These are phyloP conservation scores for Aspergillus piperis DNA, from an alignment of 2,329 filamentous ascomycete species.

Conservation along the genomic window DNA sequence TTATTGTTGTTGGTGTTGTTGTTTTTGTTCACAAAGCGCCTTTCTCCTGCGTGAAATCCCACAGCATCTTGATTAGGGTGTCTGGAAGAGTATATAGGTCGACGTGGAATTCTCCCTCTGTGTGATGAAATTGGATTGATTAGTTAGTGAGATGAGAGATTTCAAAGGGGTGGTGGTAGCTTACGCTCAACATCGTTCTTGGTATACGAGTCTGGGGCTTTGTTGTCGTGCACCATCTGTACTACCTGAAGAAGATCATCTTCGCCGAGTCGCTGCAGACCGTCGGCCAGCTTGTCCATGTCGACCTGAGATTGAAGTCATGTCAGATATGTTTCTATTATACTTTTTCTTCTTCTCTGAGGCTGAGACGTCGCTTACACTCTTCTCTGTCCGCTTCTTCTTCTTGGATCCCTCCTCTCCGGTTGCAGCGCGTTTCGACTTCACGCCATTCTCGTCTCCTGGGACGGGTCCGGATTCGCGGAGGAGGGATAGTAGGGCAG, in stretches of 20 bases:
- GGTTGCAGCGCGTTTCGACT: slow-evolving; percentile 61
- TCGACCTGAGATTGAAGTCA: slow-evolving; percentile 57
- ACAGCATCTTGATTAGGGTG: slow-evolving; percentile 83
- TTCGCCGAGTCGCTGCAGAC: slow-evolving; percentile 82
- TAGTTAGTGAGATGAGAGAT: slow-evolving; percentile 4
- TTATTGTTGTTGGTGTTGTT: not conserved
- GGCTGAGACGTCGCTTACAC: slow-evolving; percentile 39
- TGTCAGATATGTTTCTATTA: not conserved
- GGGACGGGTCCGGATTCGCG: slow-evolving; percentile 85
- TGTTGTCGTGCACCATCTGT: slow-evolving; percentile 97
- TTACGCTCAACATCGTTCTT: slow-evolving; percentile 95
- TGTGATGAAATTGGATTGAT: slow-evolving; percentile 36
- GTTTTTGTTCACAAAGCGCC: slow-evolving; percentile 35
- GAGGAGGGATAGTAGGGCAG: slow-evolving; percentile 75
- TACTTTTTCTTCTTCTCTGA: not conserved
- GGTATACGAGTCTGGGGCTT: slow-evolving; percentile 89
- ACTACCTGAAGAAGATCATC: slow-evolving; percentile 94
- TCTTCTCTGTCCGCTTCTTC: slow-evolving; percentile 68
- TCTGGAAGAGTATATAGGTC: slow-evolving; percentile 98
- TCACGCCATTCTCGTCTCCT: slow-evolving; percentile 65
- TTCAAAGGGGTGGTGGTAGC: slow-evolving; percentile 39
- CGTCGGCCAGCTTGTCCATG: slow-evolving; percentile 96
- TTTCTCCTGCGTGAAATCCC: slow-evolving; percentile 72
- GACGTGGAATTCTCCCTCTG: slow-evolving; percentile 95
- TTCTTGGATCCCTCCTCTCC: slow-evolving; percentile 70